phyloP scores from a whole-genome alignment of 2,329 filamentous ascomycete genomes.

The Stemphylium vesicarium region DNA sequence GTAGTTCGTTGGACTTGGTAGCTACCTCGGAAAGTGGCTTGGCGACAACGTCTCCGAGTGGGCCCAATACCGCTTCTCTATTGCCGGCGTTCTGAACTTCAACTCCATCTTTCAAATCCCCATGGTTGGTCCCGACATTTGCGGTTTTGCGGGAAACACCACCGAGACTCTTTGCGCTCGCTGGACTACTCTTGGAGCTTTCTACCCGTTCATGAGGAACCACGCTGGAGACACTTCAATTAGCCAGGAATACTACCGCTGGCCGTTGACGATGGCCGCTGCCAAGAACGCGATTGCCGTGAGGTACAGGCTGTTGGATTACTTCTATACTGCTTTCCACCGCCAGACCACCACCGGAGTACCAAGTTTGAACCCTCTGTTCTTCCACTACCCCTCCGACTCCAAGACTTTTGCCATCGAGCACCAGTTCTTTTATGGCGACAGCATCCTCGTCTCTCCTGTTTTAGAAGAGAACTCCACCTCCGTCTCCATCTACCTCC shows the following conservation, averaged over 20 bases:
- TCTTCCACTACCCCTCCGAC: constrained; percentile 71
- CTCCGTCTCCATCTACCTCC: constrained; percentile 62
- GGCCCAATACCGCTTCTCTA: constrained; percentile 52
- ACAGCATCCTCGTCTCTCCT: constrained; percentile 62
- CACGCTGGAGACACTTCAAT: constrained; percentile 65
- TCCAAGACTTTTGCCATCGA: constrained; percentile 58
- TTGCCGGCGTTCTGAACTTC: constrained; percentile 53
- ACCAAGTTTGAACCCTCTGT: constrained; percentile 71
- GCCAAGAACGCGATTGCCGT: constrained; percentile 72
- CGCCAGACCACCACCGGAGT: constrained; percentile 65
- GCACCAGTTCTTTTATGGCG: constrained; percentile 65
- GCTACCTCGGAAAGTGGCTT: constrained; percentile 64
- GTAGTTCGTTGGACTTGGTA: constrained; percentile 71
- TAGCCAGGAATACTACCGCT: constrained; percentile 66
- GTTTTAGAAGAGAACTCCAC: constrained; percentile 61
- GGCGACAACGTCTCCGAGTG: constrained; percentile 59
- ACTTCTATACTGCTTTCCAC: constrained; percentile 75
- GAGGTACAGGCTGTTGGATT: constrained; percentile 75
- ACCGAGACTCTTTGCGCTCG: constrained; percentile 73
- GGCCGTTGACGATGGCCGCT: constrained; percentile 62
- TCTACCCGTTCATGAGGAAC: constrained; percentile 76
- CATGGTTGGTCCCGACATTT: constrained; percentile 67
- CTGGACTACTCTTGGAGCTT: constrained; percentile 76
- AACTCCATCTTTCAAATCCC: constrained; percentile 54
- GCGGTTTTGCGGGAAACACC: constrained; percentile 73